Conservation (phyloP, 345 rosid genomes). For the Eucalyptus tenuipes region DNA sequence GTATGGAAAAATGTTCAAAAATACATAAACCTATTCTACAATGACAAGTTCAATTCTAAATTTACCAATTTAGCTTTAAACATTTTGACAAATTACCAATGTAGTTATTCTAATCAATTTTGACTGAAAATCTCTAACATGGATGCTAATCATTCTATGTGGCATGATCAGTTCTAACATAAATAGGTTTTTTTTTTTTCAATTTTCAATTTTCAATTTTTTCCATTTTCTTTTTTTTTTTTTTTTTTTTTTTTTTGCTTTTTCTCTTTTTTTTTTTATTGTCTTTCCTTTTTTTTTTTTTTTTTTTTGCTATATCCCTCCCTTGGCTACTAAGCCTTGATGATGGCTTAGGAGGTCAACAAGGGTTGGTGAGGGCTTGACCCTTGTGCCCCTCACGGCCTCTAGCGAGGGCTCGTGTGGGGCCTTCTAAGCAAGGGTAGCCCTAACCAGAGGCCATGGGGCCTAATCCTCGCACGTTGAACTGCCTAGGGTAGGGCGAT, state of each 20-base stretch:
- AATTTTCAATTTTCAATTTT: not conserved
- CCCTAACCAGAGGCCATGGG: not conserved
- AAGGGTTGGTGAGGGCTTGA: not conserved
- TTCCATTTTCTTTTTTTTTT: too few relatives aligned
- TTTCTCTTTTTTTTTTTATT: accelerated
- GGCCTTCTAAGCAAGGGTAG: not conserved
- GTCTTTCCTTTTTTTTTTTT: not conserved
- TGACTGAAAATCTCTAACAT: accelerated
- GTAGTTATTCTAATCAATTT: not conserved
- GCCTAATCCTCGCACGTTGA: not conserved
- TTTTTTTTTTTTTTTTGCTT: not conserved
- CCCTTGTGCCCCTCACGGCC: not conserved
- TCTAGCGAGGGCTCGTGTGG: not conserved
- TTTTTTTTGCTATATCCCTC: not conserved
- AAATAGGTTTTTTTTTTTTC: not conserved
- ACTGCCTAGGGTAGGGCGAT: not conserved
- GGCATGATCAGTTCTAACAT: accelerated
- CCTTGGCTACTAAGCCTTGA: not conserved
- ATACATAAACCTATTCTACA: not conserved
- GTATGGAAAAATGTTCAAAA: not conserved
- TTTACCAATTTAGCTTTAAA: not conserved
- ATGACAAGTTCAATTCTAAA: not conserved
- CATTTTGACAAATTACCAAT: not conserved
- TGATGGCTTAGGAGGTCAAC: not conserved
- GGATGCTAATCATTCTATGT: accelerated